A percentile compares a stretch with the other conserved stretches of the same genome.
phyloP scores from a whole-genome alignment of 2,329 filamentous ascomycete species.

The Incumbomyces lentus region DNA sequence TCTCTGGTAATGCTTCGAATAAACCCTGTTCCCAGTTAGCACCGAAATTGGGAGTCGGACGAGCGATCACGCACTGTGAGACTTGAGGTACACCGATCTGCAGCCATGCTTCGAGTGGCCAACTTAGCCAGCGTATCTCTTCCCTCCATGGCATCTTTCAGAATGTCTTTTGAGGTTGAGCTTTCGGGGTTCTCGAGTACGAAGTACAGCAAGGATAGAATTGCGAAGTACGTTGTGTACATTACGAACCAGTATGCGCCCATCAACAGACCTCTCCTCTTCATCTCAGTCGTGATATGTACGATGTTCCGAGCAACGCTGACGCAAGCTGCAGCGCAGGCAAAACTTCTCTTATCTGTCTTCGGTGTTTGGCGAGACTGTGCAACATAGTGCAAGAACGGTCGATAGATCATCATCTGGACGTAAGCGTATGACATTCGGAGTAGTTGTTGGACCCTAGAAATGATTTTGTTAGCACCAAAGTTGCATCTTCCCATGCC shows the following conservation, averaged over 20 bases:
- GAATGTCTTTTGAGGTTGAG: conserved; percentile 58
- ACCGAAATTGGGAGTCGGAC: conserved; percentile 9
- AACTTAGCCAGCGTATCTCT: conserved; percentile 71
- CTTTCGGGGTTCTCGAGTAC: conserved; percentile 55
- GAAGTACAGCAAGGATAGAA: conserved; percentile 54
- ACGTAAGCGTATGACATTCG: conserved; percentile 55
- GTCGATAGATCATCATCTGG: conserved; percentile 55
- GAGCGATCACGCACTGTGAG: conserved; percentile 51
- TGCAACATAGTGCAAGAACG: conserved; percentile 56
- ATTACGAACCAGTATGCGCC: conserved; percentile 59
- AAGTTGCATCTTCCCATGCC: not conserved
- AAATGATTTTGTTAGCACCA: not conserved
- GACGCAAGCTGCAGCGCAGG: conserved; percentile 55
- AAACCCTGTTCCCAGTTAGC: conserved; percentile 45
- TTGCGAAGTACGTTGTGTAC: conserved; percentile 59
- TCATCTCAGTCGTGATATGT: conserved; percentile 56
- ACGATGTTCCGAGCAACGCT: conserved; percentile 57
- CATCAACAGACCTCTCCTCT: conserved; percentile 48
- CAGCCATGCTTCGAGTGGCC: conserved; percentile 75
- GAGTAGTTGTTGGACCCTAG: conserved; percentile 48
- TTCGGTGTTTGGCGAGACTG: conserved; percentile 37
- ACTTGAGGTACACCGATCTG: conserved; percentile 70
- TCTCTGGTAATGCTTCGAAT: conserved; percentile 73
- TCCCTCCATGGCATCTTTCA: conserved; percentile 76
- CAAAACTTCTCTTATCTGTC: conserved; percentile 53